Base-by-base conservation (phyloP, 2,329 filamentous ascomycete genomes). In the Sclerotinia spermophila region DNA sequence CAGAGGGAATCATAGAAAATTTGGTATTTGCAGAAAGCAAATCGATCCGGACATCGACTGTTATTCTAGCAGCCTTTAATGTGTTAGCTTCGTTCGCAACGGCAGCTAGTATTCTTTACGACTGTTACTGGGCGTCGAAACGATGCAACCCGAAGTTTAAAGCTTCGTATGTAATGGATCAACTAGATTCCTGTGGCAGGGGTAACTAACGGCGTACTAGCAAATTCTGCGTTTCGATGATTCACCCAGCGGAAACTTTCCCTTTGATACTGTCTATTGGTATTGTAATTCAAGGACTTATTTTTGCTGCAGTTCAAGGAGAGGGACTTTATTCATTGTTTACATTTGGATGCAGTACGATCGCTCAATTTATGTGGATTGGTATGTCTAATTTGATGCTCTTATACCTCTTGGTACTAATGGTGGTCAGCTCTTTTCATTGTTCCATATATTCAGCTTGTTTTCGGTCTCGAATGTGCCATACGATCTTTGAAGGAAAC, bases 381-480 rank as follows among this genome's bases (percentile, higher is more conserved):
- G 86, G 88, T 89, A 82, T 70, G 78, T 78, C 58, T 38, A n/a
- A 10, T n/a, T 21, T 56, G 13, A 10, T 38, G 10, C 24, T 42
- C 24, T 1, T 6, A 44, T 5, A 11, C 13, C 21, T 55, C 0
- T 30, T 7, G 24, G 40, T 55, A 66, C 78, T 80, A 68, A 80
- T 69, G 19, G 30, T n/a, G 82, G 76, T 15, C 70, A 91, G 90
- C 87, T 11, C 83, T 91, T 48, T 91, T 92, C 75, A 83, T 92
- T 67, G 85, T 88, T 13, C 89, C 89, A 38, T 90, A 86, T 73
- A 85, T 89, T 44, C 89, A 91, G 74, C 76, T 91, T 30, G 83
- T 90, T 24, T 91, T 92, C 74, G 87, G 86, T 21, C 73, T 90
- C 71, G 90, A 92, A 78, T 84, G 86, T 45, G 82, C 86, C 0